Conservation (phyloP, 2,329 filamentous ascomycete species). For the Amylocarpus encephaloides region DNA sequence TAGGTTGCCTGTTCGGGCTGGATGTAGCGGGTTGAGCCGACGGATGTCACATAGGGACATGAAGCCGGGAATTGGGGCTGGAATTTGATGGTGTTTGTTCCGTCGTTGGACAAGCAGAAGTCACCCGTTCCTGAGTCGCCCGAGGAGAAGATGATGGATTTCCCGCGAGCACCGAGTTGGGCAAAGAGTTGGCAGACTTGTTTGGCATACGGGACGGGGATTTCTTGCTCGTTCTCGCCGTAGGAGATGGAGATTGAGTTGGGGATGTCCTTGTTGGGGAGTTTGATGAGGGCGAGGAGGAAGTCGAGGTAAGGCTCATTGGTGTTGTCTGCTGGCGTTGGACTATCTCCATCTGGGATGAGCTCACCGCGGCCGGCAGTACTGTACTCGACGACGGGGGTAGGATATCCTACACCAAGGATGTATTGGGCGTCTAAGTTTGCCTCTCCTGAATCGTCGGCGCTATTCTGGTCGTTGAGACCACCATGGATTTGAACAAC, state of each 20-base stretch:
- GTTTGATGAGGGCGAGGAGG: conserved; percentile 42
- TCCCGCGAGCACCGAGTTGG: conserved; percentile 48
- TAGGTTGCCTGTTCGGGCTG: conserved; percentile 35
- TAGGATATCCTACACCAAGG: conserved; percentile 46
- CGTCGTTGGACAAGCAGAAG: conserved; percentile 52
- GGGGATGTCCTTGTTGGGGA: conserved; percentile 49
- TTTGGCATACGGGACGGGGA: conserved; percentile 45
- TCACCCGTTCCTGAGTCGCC: conserved; percentile 38
- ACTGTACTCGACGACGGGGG: conserved; percentile 31
- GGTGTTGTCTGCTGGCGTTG: conserved; percentile 38
- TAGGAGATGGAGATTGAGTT: conserved; percentile 54
- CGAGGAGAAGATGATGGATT: conserved; percentile 44
- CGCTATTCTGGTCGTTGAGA: conserved; percentile 25
- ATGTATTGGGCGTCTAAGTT: conserved; percentile 50
- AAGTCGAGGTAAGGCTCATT: conserved; percentile 62
- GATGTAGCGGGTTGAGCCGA: conserved; percentile 23
- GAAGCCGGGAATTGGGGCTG: conserved; percentile 51
- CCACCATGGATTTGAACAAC: conserved; percentile 14
- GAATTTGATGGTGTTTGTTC: conserved; percentile 47
- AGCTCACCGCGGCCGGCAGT: conserved; percentile 47
- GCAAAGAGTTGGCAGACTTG: conserved; percentile 49
- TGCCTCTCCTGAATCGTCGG: conserved; percentile 42
- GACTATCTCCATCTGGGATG: conserved; percentile 38
- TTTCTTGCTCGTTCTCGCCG: conserved; percentile 51
- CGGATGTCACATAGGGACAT: conserved; percentile 31